Conservation (phyloP, 2,329 filamentous ascomycete species). For the Xylariaceae sp. region DNA sequence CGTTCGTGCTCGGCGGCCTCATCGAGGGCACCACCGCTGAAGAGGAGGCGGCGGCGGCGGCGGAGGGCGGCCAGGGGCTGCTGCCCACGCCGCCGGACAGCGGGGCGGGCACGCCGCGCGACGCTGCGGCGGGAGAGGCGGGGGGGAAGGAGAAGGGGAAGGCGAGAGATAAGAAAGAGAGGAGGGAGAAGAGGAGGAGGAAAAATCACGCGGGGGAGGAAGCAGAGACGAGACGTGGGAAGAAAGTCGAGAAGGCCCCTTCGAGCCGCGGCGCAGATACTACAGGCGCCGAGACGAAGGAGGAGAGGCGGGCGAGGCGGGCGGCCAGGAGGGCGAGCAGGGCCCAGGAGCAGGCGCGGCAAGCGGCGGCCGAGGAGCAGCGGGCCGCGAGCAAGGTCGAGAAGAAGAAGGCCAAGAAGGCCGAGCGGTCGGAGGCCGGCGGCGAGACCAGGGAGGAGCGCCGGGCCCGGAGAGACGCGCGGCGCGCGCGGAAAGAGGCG, state of each 20-base stretch:
- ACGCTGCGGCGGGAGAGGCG: constrained; percentile 21
- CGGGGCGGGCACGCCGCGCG: constrained; percentile 23
- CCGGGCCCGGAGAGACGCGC: constrained; percentile 35
- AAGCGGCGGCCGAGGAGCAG: constrained; percentile 18
- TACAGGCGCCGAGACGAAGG: too few species aligned
- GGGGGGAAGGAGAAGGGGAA: constrained; percentile 28
- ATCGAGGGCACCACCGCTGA: constrained; percentile 61
- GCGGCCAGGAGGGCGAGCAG: constrained; percentile 26
- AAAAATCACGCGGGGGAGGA: constrained; percentile 21
- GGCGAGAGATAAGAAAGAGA: constrained; percentile 15
- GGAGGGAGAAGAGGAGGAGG: constrained; percentile 17
- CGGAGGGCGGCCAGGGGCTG: constrained; percentile 8
- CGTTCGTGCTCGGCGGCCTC: constrained; percentile 76
- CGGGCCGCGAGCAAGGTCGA: constrained; percentile 16
- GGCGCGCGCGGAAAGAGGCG: constrained; percentile 29
- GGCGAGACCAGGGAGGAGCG: constrained; percentile 40
- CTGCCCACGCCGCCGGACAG: constrained; percentile 25
- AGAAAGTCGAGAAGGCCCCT: too few species aligned
- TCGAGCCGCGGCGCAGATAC: too few species aligned
- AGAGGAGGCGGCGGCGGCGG: constrained; percentile 4
- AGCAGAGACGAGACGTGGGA: constrained; percentile 9
- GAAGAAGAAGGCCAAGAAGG: constrained; percentile 37
- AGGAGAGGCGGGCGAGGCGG: constrained; percentile 17
- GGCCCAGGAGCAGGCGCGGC: constrained; percentile 22
- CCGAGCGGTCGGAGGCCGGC: constrained; percentile 29